Conservation (phyloP, 352 stramenopile species). For the Elongisporangium prolatum region DNA sequence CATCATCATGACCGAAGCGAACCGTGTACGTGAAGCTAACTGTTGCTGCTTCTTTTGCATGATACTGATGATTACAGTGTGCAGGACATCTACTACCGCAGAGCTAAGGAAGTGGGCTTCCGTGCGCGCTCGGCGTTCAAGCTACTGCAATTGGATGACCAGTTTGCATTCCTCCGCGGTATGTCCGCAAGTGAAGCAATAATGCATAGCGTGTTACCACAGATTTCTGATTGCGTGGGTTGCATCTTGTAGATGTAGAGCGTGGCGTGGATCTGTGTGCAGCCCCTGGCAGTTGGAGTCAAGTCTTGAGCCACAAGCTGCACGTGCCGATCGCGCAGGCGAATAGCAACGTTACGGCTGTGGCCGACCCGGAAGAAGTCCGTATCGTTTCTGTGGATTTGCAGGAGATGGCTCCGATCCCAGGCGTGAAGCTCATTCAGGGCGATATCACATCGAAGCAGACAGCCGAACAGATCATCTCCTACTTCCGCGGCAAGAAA, state of each 20-base stretch:
- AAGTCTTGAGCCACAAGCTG: slow-evolving; percentile 93
- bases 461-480: slow-evolving; percentile 96
- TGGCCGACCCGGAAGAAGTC: slow-evolving; percentile 32
- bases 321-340: slow-evolving; percentile 39
- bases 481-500: slow-evolving; percentile 89
- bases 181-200: too few relatives aligned
- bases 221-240: not conserved
- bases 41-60: not conserved
- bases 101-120: slow-evolving; percentile 95
- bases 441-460: slow-evolving; percentile 95
- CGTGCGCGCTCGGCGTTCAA: slow-evolving; percentile 98
- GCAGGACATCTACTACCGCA: slow-evolving; percentile 89
- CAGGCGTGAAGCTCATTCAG: slow-evolving; percentile 94
- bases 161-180: slow-evolving; percentile 93
- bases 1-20: too few relatives aligned
- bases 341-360: slow-evolving; percentile 9
- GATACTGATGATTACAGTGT: not conserved
- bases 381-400: slow-evolving; percentile 98
- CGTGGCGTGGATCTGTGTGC: slow-evolving; percentile 98
- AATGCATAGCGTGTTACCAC: too few relatives aligned
- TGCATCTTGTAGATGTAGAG: slow-evolving; percentile 50
- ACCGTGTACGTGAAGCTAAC: not conserved
- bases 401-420: slow-evolving; percentile 98
- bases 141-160: slow-evolving; percentile 97
- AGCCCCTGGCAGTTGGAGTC: slow-evolving; percentile 97